Evolutionary conservation across 768 basidiomycete genomes (phyloP).

Genomic region (Trametes punicea): DNA sequence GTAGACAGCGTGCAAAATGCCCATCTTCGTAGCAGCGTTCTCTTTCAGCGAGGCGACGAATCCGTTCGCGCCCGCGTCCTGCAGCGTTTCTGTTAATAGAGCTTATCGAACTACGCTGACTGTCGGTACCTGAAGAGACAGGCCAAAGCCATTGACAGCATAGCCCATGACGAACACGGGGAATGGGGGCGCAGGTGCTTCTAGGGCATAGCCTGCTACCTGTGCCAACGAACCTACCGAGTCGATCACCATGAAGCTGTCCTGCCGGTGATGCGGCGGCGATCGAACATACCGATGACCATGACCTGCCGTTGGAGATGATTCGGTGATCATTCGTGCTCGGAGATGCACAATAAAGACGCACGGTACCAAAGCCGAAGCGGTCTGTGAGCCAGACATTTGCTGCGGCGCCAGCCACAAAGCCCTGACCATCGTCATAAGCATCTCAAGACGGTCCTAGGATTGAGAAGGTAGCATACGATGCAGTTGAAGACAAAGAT

Average conservation of each 20-base stretch:
- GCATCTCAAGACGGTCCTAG: no score
- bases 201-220: constrained; percentile 51
- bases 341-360: neutral
- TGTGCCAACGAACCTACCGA: constrained; percentile 49
- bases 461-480: constrained; percentile 27
- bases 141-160: constrained; percentile 47
- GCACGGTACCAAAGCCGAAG: constrained; percentile 49
- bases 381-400: constrained; percentile 49
- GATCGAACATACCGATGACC: constrained; percentile 31
- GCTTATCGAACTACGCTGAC: no score
- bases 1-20: constrained; percentile 62
- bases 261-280: neutral
- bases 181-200: constrained; percentile 58
- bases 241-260: neutral
- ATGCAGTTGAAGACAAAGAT: constrained; percentile 53
- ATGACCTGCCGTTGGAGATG: constrained; percentile 32
- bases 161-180: constrained; percentile 55
- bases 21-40: constrained; percentile 64
- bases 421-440: constrained; percentile 38
- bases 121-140: constrained; percentile 40
- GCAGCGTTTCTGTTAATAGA: neutral
- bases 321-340: no score
- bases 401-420: constrained; percentile 42
- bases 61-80: constrained; percentile 74
- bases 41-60: constrained; percentile 58